Percentiles rank a stretch among this genome's conserved stretches.
Conservation (phyloP, 176 grass and related monocot genomes). For the Microstegium vimineum region DNA sequence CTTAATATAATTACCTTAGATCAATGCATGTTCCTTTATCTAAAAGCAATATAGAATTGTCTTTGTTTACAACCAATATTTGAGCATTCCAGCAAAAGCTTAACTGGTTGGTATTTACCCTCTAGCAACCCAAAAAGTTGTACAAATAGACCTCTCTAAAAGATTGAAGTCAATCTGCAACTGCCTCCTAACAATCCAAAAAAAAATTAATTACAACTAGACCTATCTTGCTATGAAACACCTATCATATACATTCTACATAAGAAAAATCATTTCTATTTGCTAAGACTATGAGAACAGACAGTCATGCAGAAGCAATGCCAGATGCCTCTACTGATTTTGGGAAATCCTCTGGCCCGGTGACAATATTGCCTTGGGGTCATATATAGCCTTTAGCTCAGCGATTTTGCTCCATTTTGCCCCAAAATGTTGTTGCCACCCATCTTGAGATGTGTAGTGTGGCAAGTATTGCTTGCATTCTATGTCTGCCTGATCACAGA, state of each 20-base stretch:
- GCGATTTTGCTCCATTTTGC: conserved; percentile 33
- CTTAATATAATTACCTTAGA: no score
- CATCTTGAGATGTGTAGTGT: conserved; percentile 8
- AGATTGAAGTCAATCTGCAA: no score
- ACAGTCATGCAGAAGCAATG: neutral
- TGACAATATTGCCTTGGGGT: conserved; percentile 39
- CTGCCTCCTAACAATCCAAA: no score
- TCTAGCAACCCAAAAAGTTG: no score
- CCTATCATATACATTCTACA: no score
- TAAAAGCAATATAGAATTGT: no score
- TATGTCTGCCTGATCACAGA: conserved; percentile 7
- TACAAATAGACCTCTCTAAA: no score
- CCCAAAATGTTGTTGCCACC: conserved; percentile 42
- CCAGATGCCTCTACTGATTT: neutral
- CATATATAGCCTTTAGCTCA: conserved; percentile 40
- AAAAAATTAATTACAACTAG: neutral
- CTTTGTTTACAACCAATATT: no score
- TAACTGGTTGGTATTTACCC: no score
- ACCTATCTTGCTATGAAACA: no score
- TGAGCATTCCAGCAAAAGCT: no score
- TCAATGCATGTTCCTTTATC: no score
- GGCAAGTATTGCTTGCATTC: conserved; percentile 44
- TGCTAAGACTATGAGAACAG: neutral
- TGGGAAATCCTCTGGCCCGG: conserved; percentile 35
- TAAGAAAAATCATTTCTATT: neutral